These are phyloP conservation scores for Sedum album DNA, from an alignment of 164 flowering plant species.

Conservation along the genomic window DNA sequence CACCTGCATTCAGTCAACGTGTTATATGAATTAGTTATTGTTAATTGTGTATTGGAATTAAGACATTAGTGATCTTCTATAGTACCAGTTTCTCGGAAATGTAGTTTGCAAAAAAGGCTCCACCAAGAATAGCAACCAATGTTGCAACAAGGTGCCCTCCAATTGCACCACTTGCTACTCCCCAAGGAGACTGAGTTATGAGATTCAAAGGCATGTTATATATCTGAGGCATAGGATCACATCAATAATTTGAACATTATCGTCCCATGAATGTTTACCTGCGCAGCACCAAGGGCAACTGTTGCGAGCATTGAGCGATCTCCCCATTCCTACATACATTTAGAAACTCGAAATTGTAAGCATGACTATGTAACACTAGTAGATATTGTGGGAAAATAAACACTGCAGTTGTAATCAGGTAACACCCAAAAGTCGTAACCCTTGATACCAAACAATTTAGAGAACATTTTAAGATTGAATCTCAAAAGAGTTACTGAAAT, in stretches of 20 bases:
- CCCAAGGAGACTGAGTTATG: conserved; percentile 79
- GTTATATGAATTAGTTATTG: not conserved
- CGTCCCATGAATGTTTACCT: conserved; percentile 40
- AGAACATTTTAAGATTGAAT: conserved; percentile 10
- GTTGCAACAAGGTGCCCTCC: conserved; percentile 91
- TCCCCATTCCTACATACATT: conserved; percentile 80
- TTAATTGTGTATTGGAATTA: not conserved
- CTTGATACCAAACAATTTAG: not conserved
- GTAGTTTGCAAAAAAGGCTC: conserved; percentile 85
- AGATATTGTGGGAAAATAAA: not conserved
- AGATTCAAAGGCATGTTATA: not conserved
- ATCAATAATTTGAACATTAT: not conserved
- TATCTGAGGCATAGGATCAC: not conserved
- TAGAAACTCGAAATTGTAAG: not conserved
- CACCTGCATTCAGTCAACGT: conserved; percentile 41
- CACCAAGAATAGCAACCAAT: conserved; percentile 67
- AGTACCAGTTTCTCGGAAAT: conserved; percentile 92
- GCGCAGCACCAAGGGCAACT: conserved; percentile 95
- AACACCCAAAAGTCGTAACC: not conserved
- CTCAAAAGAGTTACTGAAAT: conserved; percentile 10
- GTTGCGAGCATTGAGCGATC: conserved; percentile 99
- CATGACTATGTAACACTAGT: not conserved
- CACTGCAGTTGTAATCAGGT: not conserved
- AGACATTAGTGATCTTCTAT: not conserved
- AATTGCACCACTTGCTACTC: conserved; percentile 94